These are phyloP conservation scores for Citrullus amarus DNA, from an alignment of 306 rosid genomes.

Conservation along the genomic window DNA sequence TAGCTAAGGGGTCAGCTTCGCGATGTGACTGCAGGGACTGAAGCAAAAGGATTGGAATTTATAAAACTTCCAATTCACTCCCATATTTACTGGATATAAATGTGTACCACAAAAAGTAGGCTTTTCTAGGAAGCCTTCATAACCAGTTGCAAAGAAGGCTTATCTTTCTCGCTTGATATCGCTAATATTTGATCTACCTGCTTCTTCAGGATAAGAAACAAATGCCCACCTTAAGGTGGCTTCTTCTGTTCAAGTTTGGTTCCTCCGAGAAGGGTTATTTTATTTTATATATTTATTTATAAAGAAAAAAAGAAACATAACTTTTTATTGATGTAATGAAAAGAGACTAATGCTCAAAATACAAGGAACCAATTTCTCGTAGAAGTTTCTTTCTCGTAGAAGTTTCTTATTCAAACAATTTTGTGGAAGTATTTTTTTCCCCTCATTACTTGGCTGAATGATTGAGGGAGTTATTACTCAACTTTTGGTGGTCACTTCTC, in stretches of 20 bases:
- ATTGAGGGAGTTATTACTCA: neutral
- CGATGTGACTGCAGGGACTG: neutral
- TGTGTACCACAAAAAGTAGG: neutral
- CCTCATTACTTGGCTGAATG: neutral
- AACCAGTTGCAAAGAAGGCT: neutral
- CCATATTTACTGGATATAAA: neutral
- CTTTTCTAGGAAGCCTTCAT: neutral
- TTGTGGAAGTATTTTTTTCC: neutral
- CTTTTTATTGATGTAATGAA: no score
- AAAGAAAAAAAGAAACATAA: no score
- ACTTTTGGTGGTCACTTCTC: neutral
- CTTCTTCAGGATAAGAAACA: neutral
- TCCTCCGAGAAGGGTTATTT: neutral
- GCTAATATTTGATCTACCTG: neutral
- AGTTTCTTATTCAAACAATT: neutral
- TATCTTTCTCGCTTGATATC: neutral
- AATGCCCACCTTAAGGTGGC: neutral
- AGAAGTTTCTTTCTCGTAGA: neutral
- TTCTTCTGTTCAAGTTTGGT: neutral
- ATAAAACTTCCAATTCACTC: neutral
- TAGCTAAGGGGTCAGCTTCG: neutral
- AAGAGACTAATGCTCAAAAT: no score
- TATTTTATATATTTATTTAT: no score
- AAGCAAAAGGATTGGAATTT: neutral
- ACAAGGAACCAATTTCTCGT: no score